These are phyloP conservation scores for Prinsepia uniflora DNA, from an alignment of 306 rosid species.

Conservation along the genomic window DNA sequence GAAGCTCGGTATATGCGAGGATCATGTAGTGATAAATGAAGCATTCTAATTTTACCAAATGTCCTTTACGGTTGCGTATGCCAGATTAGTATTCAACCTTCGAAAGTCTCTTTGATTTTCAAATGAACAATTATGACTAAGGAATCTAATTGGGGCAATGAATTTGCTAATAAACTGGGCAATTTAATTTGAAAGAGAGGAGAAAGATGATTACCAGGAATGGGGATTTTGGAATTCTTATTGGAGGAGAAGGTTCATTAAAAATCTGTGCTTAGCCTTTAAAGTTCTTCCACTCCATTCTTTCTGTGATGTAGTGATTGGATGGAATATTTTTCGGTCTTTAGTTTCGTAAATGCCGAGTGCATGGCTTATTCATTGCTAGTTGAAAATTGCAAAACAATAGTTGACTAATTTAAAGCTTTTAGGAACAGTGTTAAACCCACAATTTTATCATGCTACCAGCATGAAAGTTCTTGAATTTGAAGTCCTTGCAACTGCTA, in stretches of 20 bases:
- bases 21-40: neutral
- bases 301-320: neutral
- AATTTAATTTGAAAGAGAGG: neutral
- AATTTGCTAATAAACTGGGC: neutral
- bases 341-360: neutral
- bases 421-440: neutral
- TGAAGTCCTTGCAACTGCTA: neutral
- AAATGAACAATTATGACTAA: neutral
- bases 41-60: neutral
- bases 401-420: neutral
- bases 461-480: neutral
- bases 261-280: conserved; percentile 1
- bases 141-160: neutral
- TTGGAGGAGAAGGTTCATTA: neutral
- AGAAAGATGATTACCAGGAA: neutral
- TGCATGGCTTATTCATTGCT: neutral
- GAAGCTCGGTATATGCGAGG: neutral
- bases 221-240: neutral
- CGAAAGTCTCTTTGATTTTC: neutral
- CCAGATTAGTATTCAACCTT: neutral
- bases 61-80: neutral
- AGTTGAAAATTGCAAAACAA: neutral
- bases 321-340: neutral
- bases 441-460: neutral
- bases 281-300: neutral